Conservation (phyloP, 108 stramenopile genomes). For the Cylindrotheca closterium region DNA sequence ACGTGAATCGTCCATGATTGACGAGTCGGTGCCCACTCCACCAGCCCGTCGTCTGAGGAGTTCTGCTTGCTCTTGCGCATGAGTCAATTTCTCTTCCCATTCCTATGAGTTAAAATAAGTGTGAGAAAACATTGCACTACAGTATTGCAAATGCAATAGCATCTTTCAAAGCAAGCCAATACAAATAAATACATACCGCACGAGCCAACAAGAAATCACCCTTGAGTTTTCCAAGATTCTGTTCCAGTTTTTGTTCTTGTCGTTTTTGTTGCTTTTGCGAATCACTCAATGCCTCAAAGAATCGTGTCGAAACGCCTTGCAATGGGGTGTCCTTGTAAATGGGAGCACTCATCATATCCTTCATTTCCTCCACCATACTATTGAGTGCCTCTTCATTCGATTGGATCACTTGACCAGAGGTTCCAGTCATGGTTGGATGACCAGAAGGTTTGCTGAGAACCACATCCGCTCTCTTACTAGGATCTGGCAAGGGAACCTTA, state of each 20-base stretch:
- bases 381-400: constrained; percentile 72
- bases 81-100: constrained; percentile 65
- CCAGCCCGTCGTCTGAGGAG: constrained; percentile 35
- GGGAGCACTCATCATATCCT: constrained; percentile 78
- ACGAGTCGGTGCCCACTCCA: constrained; percentile 25
- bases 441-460: constrained; percentile 56
- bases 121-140: not conserved
- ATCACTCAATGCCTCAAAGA: constrained; percentile 72
- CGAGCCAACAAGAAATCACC: constrained; percentile 81
- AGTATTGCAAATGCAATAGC: not conserved
- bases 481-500: constrained; percentile 41
- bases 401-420: constrained; percentile 49
- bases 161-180: not conserved
- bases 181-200: constrained; percentile 49
- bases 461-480: constrained; percentile 68
- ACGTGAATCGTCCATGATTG: constrained; percentile 46
- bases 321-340: constrained; percentile 79
- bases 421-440: constrained; percentile 21
- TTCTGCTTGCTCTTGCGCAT: constrained; percentile 37
- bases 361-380: constrained; percentile 83
- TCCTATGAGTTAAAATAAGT: constrained; percentile 34
- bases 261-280: constrained; percentile 50
- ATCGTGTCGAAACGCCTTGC: constrained; percentile 63
- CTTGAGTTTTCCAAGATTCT: constrained; percentile 76
- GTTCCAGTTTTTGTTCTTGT: constrained; percentile 75